Conservation (phyloP, 2,329 filamentous ascomycete genomes). For the Botryotinia calthae region DNA sequence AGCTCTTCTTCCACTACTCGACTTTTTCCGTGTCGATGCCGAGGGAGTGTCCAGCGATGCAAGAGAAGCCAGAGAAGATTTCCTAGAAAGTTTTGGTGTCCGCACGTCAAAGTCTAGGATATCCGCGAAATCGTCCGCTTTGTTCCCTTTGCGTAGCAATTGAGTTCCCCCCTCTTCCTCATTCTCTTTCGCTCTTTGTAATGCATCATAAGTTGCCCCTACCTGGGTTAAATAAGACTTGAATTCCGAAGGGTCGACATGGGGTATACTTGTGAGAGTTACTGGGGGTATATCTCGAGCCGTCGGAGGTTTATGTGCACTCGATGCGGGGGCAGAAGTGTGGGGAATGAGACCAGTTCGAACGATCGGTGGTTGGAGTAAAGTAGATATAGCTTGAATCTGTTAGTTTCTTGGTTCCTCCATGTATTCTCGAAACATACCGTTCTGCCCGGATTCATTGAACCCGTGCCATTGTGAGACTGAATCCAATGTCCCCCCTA, state of each 20-base stretch:
- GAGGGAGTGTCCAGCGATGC: slow-evolving; percentile 35
- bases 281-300: slow-evolving; percentile 91
- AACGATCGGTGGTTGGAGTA: slow-evolving; percentile 88
- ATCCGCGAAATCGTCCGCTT: slow-evolving; percentile 42
- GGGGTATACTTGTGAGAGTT: slow-evolving; percentile 80
- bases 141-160: slow-evolving; percentile 35
- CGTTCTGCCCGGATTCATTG: slow-evolving; percentile 80
- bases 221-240: slow-evolving; percentile 81
- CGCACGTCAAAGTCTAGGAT: slow-evolving; percentile 40
- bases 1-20: slow-evolving; percentile 55
- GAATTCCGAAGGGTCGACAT: slow-evolving; percentile 77
- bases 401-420: slow-evolving; percentile 16
- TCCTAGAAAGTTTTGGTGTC: slow-evolving; percentile 36
- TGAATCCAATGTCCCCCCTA: slow-evolving; percentile 79
- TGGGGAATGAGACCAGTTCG: slow-evolving; percentile 83
- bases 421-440: slow-evolving; percentile 44
- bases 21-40: slow-evolving; percentile 46
- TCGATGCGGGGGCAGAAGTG: slow-evolving; percentile 65
- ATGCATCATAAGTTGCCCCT: slow-evolving; percentile 81
- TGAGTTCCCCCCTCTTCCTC: slow-evolving; percentile 58
- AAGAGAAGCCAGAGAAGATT: slow-evolving; percentile 45
- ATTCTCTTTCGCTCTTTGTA: slow-evolving; percentile 78
- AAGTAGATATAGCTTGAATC: slow-evolving; percentile 75
- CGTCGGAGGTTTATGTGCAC: slow-evolving; percentile 77
- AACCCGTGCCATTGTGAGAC: slow-evolving; percentile 56